These are phyloP conservation scores for Lasiodiplodia hormozganensis DNA, from an alignment of 2,329 filamentous ascomycete species.

Conservation along the genomic window DNA sequence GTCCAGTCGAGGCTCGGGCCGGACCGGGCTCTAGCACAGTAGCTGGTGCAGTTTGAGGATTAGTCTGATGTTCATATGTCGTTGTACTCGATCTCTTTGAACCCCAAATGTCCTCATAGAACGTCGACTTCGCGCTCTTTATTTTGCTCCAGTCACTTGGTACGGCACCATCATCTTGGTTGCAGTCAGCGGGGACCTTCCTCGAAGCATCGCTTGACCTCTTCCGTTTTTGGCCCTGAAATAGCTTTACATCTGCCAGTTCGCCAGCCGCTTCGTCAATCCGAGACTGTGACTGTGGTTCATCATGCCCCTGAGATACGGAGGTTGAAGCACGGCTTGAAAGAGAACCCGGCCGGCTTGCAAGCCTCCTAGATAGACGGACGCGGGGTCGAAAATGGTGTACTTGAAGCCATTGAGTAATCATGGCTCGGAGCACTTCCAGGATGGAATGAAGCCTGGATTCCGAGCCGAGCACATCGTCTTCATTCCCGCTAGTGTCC, in stretches of 20 bases:
- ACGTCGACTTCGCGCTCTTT: conserved; percentile 48
- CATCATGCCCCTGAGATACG: background rate
- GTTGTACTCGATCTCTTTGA: background rate
- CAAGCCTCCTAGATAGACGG: conserved; percentile 28
- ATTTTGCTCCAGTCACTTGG: conserved; percentile 53
- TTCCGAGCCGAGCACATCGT: conserved; percentile 38
- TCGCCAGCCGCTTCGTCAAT: background rate
- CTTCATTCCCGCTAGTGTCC: conserved; percentile 33
- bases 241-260: background rate
- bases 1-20: conserved; percentile 11
- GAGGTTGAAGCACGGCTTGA: conserved; percentile 20
- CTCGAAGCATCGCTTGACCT: conserved; percentile 12
- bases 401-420: conserved; percentile 76
- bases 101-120: conserved; percentile 40
- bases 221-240: conserved; percentile 36
- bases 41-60: conserved; percentile 10
- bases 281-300: background rate
- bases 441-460: conserved; percentile 60
- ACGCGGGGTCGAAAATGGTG: conserved; percentile 69
- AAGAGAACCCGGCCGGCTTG: conserved; percentile 11
- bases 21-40: conserved; percentile 9
- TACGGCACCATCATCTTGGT: background rate
- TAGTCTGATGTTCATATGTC: background rate
- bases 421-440: conserved; percentile 71
- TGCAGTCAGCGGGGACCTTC: background rate